These are phyloP conservation scores for Penicillium paradoxum DNA, from an alignment of 495 filamentous ascomycete species.

Conservation along the genomic window DNA sequence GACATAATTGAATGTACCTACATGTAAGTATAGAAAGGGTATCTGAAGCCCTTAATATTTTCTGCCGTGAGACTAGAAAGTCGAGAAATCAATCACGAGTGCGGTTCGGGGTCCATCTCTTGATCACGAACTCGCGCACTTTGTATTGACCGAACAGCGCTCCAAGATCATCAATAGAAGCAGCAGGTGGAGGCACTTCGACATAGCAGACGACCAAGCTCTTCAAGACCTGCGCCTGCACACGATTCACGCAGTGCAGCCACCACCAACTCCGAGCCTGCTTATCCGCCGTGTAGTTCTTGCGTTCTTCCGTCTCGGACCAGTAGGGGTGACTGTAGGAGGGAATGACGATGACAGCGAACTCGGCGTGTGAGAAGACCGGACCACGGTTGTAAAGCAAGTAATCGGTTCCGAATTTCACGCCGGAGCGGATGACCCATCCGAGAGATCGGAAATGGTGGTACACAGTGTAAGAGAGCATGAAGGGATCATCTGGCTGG, in stretches of 20 bases:
- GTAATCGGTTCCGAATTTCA: conserved; percentile 94
- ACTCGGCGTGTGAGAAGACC: conserved; percentile 90
- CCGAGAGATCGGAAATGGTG: conserved; percentile 96
- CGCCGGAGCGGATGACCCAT: conserved; percentile 89
- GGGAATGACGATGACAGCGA: conserved; percentile 78
- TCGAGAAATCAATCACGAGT: conserved; percentile 55
- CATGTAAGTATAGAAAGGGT: conserved; percentile 12
- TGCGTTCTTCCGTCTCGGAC: conserved; percentile 49
- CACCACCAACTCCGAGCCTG: conserved; percentile 73
- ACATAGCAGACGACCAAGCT: conserved; percentile 84
- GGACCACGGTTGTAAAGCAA: conserved; percentile 93
- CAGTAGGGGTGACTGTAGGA: conserved; percentile 75
- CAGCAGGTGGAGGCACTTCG: conserved; percentile 71
- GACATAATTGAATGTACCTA: no score
- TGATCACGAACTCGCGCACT: conserved; percentile 75
- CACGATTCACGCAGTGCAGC: conserved; percentile 86
- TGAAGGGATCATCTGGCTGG: conserved; percentile 73
- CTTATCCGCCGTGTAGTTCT: conserved; percentile 41
- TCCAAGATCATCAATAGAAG: conserved; percentile 49
- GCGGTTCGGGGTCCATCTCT: conserved; percentile 80
- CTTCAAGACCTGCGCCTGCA: conserved; percentile 86
- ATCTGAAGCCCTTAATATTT: conserved; percentile 16
- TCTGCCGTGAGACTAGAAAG: conserved; percentile 27
- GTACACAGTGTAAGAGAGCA: conserved; percentile 81
- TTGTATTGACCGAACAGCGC: conserved; percentile 64